Evolutionary conservation across 805 yeast genomes (phyloP).

Genomic region (Sporopachydermia lactativora): DNA sequence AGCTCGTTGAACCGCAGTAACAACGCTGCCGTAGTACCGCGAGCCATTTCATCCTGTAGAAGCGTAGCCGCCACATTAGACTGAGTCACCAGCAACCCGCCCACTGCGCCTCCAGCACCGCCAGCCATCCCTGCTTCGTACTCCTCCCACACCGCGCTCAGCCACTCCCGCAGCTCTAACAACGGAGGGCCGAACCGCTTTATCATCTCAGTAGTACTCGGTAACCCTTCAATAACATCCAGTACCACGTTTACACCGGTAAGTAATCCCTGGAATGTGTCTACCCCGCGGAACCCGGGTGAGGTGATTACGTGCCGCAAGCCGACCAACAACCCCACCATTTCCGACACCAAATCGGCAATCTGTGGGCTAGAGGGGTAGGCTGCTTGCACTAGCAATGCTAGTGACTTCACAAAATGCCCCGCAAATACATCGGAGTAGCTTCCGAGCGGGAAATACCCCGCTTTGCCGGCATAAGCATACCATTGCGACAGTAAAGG

Average conservation of each 20-base stretch:
- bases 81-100: not conserved
- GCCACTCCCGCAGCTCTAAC: constrained; percentile 1
- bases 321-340: constrained; percentile 21
- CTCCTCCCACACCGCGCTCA: not conserved
- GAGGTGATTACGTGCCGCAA: not conserved
- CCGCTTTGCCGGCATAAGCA: constrained; percentile 23
- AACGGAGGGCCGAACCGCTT: not conserved
- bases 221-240: not conserved
- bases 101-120: too few relatives aligned
- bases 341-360: constrained; percentile 43
- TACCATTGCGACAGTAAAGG: constrained; percentile 40
- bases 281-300: not conserved
- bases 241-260: not conserved
- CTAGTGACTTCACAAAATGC: constrained; percentile 46
- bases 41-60: not conserved
- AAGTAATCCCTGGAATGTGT: not conserved
- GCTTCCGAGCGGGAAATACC: constrained; percentile 32
- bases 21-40: not conserved
- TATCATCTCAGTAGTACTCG: not conserved
- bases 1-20: constrained; percentile 1
- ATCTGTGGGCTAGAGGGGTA: constrained; percentile 38
- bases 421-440: constrained; percentile 39
- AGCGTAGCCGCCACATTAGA: not conserved
- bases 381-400: constrained; percentile 41
- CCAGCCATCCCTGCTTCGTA: too few relatives aligned